A percentile compares a stretch with the other conserved stretches of the same genome.
phyloP scores from a whole-genome alignment of 805 yeast species.

The Kluyveromyces dobzhanskii region DNA sequence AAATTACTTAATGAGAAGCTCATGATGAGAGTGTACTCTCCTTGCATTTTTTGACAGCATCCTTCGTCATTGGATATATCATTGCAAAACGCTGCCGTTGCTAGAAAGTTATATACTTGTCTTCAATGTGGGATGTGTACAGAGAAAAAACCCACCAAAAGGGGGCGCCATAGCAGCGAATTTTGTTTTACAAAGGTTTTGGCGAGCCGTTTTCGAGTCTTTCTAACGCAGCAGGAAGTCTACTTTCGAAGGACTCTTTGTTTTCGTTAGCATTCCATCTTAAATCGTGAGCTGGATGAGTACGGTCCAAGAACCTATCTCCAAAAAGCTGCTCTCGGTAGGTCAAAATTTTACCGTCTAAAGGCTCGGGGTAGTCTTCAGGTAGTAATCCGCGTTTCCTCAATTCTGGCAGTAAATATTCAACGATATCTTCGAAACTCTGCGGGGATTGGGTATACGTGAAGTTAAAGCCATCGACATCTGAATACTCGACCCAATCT shows the following conservation, averaged over 20 bases:
- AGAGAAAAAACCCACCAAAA: no score
- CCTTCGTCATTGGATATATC: no score
- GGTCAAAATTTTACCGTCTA: constrained; percentile 20
- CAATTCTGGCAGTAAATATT: constrained; percentile 30
- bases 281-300: constrained; percentile 15
- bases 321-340: constrained; percentile 33
- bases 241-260: constrained; percentile 6
- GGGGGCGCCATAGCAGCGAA: no score
- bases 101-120: no score
- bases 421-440: constrained; percentile 32
- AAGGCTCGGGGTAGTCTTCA: constrained; percentile 29
- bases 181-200: no score
- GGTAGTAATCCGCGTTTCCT: constrained; percentile 28
- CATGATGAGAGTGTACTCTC: no score
- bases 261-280: constrained; percentile 8
- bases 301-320: constrained; percentile 8
- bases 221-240: constrained; percentile 1
- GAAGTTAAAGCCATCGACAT: constrained; percentile 37
- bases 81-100: no score
- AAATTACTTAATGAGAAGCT: no score
- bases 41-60: no score
- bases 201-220: no score
- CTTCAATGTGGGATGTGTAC: no score
- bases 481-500: constrained; percentile 32
- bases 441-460: constrained; percentile 33